phyloP scores from a whole-genome alignment of 1,139 yeast species.

The Pichia sp. region DNA sequence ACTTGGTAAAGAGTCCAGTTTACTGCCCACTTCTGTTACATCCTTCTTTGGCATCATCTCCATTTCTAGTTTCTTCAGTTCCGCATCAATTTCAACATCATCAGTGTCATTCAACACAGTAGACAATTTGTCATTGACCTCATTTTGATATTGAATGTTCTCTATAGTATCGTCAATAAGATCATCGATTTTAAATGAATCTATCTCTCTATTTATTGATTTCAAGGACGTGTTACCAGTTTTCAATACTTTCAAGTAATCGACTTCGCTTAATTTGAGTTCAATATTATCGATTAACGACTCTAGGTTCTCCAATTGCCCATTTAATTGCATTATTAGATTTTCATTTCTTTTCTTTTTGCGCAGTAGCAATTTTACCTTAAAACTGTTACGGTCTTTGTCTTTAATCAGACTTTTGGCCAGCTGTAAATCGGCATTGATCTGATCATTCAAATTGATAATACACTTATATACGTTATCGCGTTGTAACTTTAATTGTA shows the following conservation, averaged over 20 bases:
- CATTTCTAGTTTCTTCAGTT: conserved; percentile 41
- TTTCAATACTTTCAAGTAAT: conserved; percentile 68
- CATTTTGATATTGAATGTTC: conserved; percentile 68
- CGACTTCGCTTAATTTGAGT: conserved; percentile 81
- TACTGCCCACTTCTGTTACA: neutral
- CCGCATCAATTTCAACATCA: conserved; percentile 62
- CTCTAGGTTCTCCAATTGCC: conserved; percentile 73
- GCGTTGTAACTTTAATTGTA: conserved; percentile 80
- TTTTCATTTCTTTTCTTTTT: conserved; percentile 77
- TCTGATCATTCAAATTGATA: conserved; percentile 45
- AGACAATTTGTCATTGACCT: conserved; percentile 38
- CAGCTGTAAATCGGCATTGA: conserved; percentile 47
- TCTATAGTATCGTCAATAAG: conserved; percentile 82
- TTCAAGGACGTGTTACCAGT: conserved; percentile 74
- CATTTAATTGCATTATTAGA: conserved; percentile 58
- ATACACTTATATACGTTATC: conserved; percentile 78
- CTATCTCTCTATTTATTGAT: conserved; percentile 70
- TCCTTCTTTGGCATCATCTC: conserved; percentile 26
- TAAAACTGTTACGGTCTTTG: conserved; percentile 23
- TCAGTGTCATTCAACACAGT: conserved; percentile 42
- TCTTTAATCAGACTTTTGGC: conserved; percentile 50
- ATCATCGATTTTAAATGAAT: conserved; percentile 68
- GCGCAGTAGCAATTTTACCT: conserved; percentile 65
- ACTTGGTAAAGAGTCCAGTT: conserved; percentile 12
- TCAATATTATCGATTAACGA: conserved; percentile 68